phyloP scores from a whole-genome alignment of 2,329 filamentous ascomycete species.

The Botrytis porri region DNA sequence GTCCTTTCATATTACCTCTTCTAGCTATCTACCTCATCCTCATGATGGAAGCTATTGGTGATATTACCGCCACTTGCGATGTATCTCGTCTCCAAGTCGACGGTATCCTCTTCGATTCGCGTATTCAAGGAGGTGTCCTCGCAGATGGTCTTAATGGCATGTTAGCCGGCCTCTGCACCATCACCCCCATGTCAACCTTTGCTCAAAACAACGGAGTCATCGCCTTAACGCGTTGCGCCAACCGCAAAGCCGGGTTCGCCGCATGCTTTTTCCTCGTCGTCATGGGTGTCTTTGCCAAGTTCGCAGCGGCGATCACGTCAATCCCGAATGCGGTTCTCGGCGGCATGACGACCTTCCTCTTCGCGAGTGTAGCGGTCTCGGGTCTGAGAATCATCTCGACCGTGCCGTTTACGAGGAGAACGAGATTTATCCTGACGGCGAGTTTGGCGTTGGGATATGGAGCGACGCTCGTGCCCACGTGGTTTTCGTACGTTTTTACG shows the following conservation, averaged over 20 bases:
- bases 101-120: slow-evolving; percentile 67
- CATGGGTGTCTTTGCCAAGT: slow-evolving; percentile 82
- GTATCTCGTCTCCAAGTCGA: slow-evolving; percentile 74
- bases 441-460: slow-evolving; percentile 71
- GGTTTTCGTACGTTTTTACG: slow-evolving; percentile 70
- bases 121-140: slow-evolving; percentile 75
- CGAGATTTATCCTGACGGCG: slow-evolving; percentile 77
- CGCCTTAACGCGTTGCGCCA: slow-evolving; percentile 76
- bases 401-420: slow-evolving; percentile 73
- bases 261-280: slow-evolving; percentile 74
- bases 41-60: slow-evolving; percentile 76
- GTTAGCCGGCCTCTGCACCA: slow-evolving; percentile 72
- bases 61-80: slow-evolving; percentile 78
- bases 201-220: slow-evolving; percentile 87
- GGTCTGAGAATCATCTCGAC: slow-evolving; percentile 73
- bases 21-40: slow-evolving; percentile 69
- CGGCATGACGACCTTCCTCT: slow-evolving; percentile 78
- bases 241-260: slow-evolving; percentile 75
- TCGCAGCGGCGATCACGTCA: slow-evolving; percentile 73
- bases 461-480: slow-evolving; percentile 63
- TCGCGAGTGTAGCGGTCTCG: slow-evolving; percentile 71
- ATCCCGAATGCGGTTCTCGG: slow-evolving; percentile 67
- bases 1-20: slow-evolving; percentile 69
- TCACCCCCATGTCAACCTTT: slow-evolving; percentile 76
- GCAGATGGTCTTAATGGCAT: slow-evolving; percentile 76